Evolutionary conservation across 179 eudicot species (phyloP).

Genomic region (Heliamphora pulchella): DNA sequence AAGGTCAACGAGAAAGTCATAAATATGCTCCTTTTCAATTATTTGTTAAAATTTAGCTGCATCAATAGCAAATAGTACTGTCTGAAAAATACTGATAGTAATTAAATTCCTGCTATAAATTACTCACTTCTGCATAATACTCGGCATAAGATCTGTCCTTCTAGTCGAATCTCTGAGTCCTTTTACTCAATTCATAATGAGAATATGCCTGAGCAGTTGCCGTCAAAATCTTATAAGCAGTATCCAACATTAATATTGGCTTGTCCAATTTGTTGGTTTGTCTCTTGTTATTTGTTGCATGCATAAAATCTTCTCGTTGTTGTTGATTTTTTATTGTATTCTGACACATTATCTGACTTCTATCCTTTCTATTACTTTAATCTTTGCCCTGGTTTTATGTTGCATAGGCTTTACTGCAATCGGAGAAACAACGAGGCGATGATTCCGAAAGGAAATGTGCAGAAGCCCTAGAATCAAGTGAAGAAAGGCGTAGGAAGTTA

Average conservation of each 20-base stretch:
- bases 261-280: background rate
- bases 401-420: constrained; percentile 44
- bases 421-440: constrained; percentile 61
- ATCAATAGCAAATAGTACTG: too few relatives aligned
- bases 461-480: constrained; percentile 52
- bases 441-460: constrained; percentile 53
- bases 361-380: constrained; percentile 9
- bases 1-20: too few relatives aligned
- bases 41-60: too few relatives aligned
- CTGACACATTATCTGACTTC: background rate
- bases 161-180: too few relatives aligned
- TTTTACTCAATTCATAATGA: too few relatives aligned
- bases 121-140: too few relatives aligned
- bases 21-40: too few relatives aligned
- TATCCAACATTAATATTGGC: background rate
- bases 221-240: too few relatives aligned
- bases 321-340: background rate
- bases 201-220: too few relatives aligned
- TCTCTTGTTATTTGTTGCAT: background rate
- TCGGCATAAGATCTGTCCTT: too few relatives aligned
- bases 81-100: too few relatives aligned
- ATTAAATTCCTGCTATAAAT: too few relatives aligned
- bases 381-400: constrained; percentile 13
- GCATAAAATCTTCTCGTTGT: constrained; percentile 1
- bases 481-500: constrained; percentile 50